Base-by-base conservation (phyloP, 2,329 filamentous ascomycete species). In the Akanthomyces lecanii region DNA sequence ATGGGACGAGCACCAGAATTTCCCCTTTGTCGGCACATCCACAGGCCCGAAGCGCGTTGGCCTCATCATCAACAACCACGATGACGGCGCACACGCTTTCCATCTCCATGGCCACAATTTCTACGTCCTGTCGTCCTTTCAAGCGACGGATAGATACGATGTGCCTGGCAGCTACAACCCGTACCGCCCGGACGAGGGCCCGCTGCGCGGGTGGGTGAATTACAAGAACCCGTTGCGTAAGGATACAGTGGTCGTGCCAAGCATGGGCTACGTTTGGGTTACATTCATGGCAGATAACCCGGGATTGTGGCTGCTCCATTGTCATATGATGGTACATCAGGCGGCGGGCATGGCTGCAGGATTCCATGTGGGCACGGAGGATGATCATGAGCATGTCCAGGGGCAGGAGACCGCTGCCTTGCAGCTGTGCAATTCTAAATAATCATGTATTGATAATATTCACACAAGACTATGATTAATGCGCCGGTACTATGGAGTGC, bases 21-120 rank as follows among this genome's bases (percentile, higher is more conserved):
- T 70, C 16, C 65, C 66, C 0, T 69, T 68, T n/a, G 56, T 70
- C n/a, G 48, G 56, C 11, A 63, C 61, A 12, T 5, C 44, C 2
- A 51, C 63, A 3, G 6, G 6, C 4, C 28, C 28, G 28, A 62
- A 25, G 3, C 53, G 63, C 2, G 66, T 73, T 10, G 70, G 70
- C 52, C 64, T 73, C 16, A 63, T 72, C 40, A 68, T 73, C 16
- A 73, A 72, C 65, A 74, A 73, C 36, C 68, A 72, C 12, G 72
- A 74, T 45, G 72, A 74, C 52, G 70, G 71, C 7, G 65, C 67
- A 12, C 72, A 74, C 36, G 71, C 71, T 0, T 68, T 74, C 42
- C 85, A 88, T 71, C 73, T 88, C 1, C 86, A 87, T 71, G 82
- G 82, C 0, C 78, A 84, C 69, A 75, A 76, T 58, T 83, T 85